Conservation (phyloP, 2,329 filamentous ascomycete genomes). For the Plectosphaerella plurivora region DNA sequence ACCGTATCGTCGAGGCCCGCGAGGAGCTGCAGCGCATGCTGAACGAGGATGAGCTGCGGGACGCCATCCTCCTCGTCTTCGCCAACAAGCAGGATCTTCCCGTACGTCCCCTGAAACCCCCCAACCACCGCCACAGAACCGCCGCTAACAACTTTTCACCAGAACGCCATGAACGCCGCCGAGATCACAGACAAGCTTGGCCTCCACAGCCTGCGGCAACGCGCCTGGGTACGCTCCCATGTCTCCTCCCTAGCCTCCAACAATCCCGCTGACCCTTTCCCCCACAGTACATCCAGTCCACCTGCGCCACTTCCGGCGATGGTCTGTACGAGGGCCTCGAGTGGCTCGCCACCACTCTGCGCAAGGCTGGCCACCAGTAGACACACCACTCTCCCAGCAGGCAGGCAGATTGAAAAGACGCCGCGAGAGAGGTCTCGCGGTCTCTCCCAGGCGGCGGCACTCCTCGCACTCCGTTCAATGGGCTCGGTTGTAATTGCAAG, state of each 20-base stretch:
- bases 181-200: constrained; percentile 99
- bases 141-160: background rate
- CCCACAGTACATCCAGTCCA: constrained; percentile 93
- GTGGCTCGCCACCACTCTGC: constrained; percentile 80
- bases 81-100: constrained; percentile 99
- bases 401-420: constrained; percentile 19
- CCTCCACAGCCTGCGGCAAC: constrained; percentile 97
- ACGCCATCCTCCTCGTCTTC: constrained; percentile 94
- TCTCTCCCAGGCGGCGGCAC: background rate
- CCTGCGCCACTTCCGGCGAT: constrained; percentile 97
- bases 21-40: constrained; percentile 98
- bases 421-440: constrained; percentile 9
- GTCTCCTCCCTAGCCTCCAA: background rate
- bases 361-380: constrained; percentile 67
- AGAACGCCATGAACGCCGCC: constrained; percentile 99
- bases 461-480: background rate
- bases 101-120: constrained; percentile 53
- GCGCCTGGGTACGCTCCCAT: constrained; percentile 80
- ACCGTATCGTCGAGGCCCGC: constrained; percentile 93
- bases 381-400: constrained; percentile 13
- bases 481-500: constrained; percentile 1
- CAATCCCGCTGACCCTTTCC: constrained; percentile 9
- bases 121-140: background rate
- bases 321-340: constrained; percentile 99
- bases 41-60: constrained; percentile 97